Base-by-base conservation (phyloP, 768 basidiomycete species). In the Pluteus cervinus region DNA sequence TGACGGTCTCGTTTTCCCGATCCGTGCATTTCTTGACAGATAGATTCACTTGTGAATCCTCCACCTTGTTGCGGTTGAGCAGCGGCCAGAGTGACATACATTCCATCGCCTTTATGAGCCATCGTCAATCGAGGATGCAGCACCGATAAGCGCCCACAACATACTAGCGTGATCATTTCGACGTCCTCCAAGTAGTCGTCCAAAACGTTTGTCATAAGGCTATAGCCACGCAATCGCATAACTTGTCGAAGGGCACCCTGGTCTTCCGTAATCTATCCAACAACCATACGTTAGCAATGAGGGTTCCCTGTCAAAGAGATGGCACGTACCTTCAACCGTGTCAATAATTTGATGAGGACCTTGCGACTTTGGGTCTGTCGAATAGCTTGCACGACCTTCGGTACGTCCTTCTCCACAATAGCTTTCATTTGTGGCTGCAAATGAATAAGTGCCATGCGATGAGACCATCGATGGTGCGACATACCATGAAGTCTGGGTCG, bases 191-290 rank as follows among this genome's bases (percentile, higher is more conserved):
- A 52, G 46, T 90, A 66, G 51, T 97, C 91, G 24, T 85, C 76
- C 21, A 98, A 62, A 25, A 97, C 71, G 51, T 86, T 88, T 30
- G 78, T 82, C 89, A 98, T 93, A 11, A 92, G 65, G 59, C 83
- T 86, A 56, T 93, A 87, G 2, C 93, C 93, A 53, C 96, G 89
- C 52, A 97, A 65, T 4, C 91, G 83, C 78, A 96, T 84, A 33
- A 98, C 70, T 55, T 90, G 80, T 21, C 88, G 71, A 17, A 91
- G 65, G 9, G 89, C 79, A 0, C 76, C 68, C 29, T 76, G 71
- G 43, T 94, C 89, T 25, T 84, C 79, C 2, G 94, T 94, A 41
- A 94, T 80, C 92, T 94, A 38, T 25, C 7, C 22, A 23, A 22
- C n/a, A n/a, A n/a, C n/a, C n/a, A n/a, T n/a, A n/a, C 22, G 29